These are phyloP conservation scores for Ophiostoma himal-ulmi DNA, from an alignment of 2,329 filamentous ascomycete species.

Conservation along the genomic window DNA sequence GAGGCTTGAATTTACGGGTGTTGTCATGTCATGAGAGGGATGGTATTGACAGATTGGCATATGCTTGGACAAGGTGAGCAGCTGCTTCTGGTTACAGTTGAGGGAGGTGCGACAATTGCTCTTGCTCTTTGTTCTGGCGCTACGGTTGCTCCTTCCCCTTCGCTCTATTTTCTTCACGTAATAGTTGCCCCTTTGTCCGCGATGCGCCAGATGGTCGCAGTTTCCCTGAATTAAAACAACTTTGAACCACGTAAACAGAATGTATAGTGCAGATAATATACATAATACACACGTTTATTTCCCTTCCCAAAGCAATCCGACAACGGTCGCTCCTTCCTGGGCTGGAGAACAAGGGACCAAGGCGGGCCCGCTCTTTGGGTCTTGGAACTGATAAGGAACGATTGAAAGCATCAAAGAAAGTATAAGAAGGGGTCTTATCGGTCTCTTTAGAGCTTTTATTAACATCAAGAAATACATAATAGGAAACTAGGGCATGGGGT, in stretches of 20 bases:
- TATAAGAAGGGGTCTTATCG: conserved; percentile 32
- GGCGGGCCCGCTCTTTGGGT: conserved; percentile 12
- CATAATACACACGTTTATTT: background rate
- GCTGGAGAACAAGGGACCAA: conserved; percentile 14
- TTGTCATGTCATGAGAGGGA: background rate
- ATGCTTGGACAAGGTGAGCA: background rate
- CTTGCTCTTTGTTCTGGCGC: background rate
- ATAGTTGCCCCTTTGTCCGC: conserved; percentile 11
- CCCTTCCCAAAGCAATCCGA: conserved; percentile 6
- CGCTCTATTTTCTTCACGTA: conserved; percentile 9
- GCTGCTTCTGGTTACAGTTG: background rate
- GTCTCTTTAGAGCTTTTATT: conserved; percentile 26
- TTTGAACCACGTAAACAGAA: background rate
- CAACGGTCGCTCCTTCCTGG: conserved; percentile 16
- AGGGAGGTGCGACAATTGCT: background rate
- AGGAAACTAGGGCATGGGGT: conserved; percentile 27
- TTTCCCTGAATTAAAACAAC: background rate
- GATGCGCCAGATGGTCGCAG: conserved; percentile 8
- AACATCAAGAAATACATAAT: conserved; percentile 37
- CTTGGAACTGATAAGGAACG: conserved; percentile 26
- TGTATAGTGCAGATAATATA: background rate
- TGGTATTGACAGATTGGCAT: background rate
- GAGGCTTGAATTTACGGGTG: background rate
- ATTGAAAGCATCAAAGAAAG: conserved; percentile 23
- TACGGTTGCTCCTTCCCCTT: background rate